These are phyloP conservation scores for Diospyros lotus DNA, from an alignment of 148 eudicot genomes.

Conservation along the genomic window DNA sequence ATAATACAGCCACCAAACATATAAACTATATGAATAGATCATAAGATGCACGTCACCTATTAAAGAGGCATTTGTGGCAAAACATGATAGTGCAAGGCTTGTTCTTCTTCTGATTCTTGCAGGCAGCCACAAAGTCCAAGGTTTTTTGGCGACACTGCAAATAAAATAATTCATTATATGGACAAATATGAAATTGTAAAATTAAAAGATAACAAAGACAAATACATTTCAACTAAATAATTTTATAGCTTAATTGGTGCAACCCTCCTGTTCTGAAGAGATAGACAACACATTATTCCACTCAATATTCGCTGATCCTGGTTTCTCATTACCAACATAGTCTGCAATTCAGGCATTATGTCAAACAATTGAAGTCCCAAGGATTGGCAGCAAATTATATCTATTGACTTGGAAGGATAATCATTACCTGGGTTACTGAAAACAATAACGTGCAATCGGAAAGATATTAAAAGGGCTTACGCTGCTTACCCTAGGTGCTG, in stretches of 20 bases:
- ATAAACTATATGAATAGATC: neutral
- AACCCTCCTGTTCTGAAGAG: too few relatives aligned
- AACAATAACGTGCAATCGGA: neutral
- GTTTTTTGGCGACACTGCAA: conserved; percentile 90
- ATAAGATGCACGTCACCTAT: conserved; percentile 38
- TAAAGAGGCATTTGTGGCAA: conserved; percentile 79
- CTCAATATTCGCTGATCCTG: too few relatives aligned
- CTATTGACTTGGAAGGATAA: neutral
- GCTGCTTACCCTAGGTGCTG: too few relatives aligned
- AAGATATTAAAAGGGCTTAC: too few relatives aligned
- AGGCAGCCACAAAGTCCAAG: conserved; percentile 50
- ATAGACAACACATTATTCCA: too few relatives aligned
- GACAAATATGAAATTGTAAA: neutral
- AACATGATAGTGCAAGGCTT: conserved; percentile 58
- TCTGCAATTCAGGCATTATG: too few relatives aligned
- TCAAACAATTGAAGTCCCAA: too few relatives aligned
- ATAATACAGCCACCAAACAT: too few relatives aligned
- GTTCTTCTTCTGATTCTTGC: conserved; percentile 56
- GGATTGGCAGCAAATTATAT: neutral
- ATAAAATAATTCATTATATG: neutral
- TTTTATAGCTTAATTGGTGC: too few relatives aligned
- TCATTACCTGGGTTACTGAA: neutral
- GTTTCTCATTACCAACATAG: too few relatives aligned
- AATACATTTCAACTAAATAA: neutral
- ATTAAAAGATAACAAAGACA: neutral